These are phyloP conservation scores for Myochromella boudieri DNA, from an alignment of 768 basidiomycete species.

Conservation along the genomic window DNA sequence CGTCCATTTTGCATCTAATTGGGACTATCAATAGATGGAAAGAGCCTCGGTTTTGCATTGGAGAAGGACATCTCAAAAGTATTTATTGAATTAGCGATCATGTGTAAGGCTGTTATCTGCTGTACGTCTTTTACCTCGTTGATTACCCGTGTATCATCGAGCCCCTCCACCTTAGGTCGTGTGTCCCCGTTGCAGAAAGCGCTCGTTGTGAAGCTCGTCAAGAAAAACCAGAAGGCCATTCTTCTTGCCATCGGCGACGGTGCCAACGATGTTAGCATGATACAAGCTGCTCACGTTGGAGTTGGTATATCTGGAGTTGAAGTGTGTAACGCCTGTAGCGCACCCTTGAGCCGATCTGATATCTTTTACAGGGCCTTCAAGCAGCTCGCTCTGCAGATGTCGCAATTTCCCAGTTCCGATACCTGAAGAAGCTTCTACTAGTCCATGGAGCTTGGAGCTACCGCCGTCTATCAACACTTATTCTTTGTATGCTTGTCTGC, in stretches of 20 bases:
- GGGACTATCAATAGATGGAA: constrained; percentile 66
- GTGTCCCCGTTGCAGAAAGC: constrained; percentile 98
- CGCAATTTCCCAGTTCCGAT: constrained; percentile 97
- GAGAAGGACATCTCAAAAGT: constrained; percentile 89
- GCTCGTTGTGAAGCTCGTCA: constrained; percentile 96
- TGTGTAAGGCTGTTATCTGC: constrained; percentile 99
- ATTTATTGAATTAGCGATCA: constrained; percentile 92
- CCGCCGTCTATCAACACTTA: constrained; percentile 89
- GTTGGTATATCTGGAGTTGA: constrained; percentile 98
- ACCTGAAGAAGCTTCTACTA: constrained; percentile 88
- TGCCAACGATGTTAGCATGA: constrained; percentile 99
- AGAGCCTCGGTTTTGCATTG: constrained; percentile 88
- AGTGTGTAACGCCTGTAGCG: constrained; percentile 37
- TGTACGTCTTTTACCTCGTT: constrained; percentile 52
- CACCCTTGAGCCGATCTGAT: background rate
- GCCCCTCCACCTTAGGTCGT: too few species aligned
- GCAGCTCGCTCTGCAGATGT: constrained; percentile 97
- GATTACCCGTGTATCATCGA: constrained; percentile 8
- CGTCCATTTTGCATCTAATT: constrained; percentile 1
- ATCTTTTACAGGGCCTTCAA: constrained; percentile 78
- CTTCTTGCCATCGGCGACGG: constrained; percentile 97
- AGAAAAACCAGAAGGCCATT: constrained; percentile 92
- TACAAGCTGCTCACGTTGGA: constrained; percentile 97
- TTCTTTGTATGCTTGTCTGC: constrained; percentile 70
- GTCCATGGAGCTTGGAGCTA: constrained; percentile 99